A percentile compares a stretch with the other conserved stretches of the same genome.
phyloP scores from a whole-genome alignment of 352 stramenopile genomes.

The Globisporangium alternatum region DNA sequence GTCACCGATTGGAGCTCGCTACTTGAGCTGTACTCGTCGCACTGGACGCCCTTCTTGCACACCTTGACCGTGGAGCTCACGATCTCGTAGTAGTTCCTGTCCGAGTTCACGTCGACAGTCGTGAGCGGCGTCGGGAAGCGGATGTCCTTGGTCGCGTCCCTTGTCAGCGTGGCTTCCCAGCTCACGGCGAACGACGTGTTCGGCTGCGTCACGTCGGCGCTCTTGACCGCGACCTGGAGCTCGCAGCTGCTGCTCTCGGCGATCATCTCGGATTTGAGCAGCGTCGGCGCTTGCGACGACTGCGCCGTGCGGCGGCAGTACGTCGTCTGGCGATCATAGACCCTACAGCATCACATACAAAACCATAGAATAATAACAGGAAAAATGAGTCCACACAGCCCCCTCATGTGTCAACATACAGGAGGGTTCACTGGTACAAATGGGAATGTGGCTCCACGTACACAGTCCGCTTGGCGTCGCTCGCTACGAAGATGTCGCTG shows the following conservation, averaged over 20 bases:
- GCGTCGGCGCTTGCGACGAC: constrained; percentile 26
- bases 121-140: constrained; percentile 42
- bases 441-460: constrained; percentile 6
- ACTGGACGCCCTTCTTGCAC: constrained; percentile 30
- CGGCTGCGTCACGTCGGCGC: constrained; percentile 28
- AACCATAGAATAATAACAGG: not conserved
- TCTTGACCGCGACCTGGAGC: constrained; percentile 31
- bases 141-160: constrained; percentile 33
- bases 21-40: constrained; percentile 41
- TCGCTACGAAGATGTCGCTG: constrained; percentile 33
- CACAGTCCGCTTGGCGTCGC: constrained; percentile 1
- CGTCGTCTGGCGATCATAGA: constrained; percentile 35
- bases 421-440: too few relatives aligned
- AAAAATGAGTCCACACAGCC: not conserved
- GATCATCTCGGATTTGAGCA: constrained; percentile 26
- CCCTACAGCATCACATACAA: constrained; percentile 14
- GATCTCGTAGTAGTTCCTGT: constrained; percentile 43
- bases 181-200: constrained; percentile 20
- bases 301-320: constrained; percentile 48
- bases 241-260: constrained; percentile 43
- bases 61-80: constrained; percentile 44
- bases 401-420: not conserved
- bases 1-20: not conserved
- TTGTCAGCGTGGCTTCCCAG: constrained; percentile 38
- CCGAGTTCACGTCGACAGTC: constrained; percentile 20